These are phyloP conservation scores for Polytrichum commune DNA, from an alignment of 225 moss, liverwort and hornwort species.

Conservation along the genomic window DNA sequence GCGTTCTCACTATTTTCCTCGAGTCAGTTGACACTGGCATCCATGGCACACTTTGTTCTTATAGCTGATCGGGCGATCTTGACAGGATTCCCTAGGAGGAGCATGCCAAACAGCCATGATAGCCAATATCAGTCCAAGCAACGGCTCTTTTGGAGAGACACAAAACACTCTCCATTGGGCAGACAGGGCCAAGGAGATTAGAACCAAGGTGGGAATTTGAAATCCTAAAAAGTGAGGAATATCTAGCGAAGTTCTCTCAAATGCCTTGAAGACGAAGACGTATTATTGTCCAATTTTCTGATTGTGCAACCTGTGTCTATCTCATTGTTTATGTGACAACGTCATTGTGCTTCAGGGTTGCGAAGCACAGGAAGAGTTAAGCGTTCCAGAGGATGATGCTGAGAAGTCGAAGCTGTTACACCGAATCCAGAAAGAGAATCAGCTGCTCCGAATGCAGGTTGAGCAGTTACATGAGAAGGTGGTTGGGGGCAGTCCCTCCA, in stretches of 20 bases:
- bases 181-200: slow-evolving; percentile 55
- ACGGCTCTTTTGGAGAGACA: slow-evolving; percentile 51
- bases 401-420: slow-evolving; percentile 37
- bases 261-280: no score
- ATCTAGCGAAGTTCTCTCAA: no score
- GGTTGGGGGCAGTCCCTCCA: not conserved
- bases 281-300: no score
- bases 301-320: no score
- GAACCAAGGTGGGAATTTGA: slow-evolving; percentile 39
- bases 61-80: not conserved
- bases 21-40: no score
- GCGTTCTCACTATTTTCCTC: no score
- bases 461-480: slow-evolving; percentile 42
- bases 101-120: slow-evolving; percentile 61
- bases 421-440: slow-evolving; percentile 52
- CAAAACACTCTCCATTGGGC: slow-evolving; percentile 69
- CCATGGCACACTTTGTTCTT: no score
- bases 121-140: slow-evolving; percentile 62
- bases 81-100: slow-evolving; percentile 58
- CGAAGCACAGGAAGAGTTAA: slow-evolving; percentile 38
- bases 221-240: not conserved
- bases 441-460: slow-evolving; percentile 40
- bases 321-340: not conserved
- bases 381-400: slow-evolving; percentile 29
- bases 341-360: not conserved